Evolutionary conservation across 306 rosid species (phyloP).

Genomic region (Vigna reflexopilosa): DNA sequence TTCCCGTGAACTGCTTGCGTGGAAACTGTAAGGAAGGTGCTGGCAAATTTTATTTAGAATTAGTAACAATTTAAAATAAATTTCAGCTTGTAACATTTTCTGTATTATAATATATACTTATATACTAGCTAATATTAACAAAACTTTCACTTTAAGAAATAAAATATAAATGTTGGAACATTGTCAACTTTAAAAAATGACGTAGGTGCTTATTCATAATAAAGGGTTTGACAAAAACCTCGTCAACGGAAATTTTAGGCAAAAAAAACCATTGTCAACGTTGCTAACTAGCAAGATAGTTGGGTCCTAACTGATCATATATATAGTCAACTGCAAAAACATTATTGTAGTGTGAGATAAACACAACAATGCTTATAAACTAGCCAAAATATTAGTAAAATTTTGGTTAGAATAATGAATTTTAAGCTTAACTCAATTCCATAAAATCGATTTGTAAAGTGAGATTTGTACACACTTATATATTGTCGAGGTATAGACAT

Average conservation of each 20-base stretch:
- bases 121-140: background rate
- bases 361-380: background rate
- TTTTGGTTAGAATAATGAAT: no score
- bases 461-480: no score
- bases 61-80: background rate
- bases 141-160: background rate
- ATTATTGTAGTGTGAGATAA: background rate
- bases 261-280: background rate
- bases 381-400: background rate
- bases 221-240: background rate
- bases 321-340: background rate
- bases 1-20: slow-evolving; percentile 9
- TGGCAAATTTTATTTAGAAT: background rate
- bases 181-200: slow-evolving; percentile 24
- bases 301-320: background rate
- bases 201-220: slow-evolving; percentile 3
- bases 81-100: background rate
- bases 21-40: slow-evolving; percentile 34
- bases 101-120: background rate
- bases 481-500: no score
- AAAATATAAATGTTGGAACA: background rate
- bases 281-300: background rate
- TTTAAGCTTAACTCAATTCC: no score
- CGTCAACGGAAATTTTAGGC: slow-evolving; percentile 2
- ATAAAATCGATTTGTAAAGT: no score